Percentiles rank a stretch among this genome's conserved stretches.
phyloP scores from a whole-genome alignment of 495 filamentous ascomycete genomes.

The Penicillium flavigenum region DNA sequence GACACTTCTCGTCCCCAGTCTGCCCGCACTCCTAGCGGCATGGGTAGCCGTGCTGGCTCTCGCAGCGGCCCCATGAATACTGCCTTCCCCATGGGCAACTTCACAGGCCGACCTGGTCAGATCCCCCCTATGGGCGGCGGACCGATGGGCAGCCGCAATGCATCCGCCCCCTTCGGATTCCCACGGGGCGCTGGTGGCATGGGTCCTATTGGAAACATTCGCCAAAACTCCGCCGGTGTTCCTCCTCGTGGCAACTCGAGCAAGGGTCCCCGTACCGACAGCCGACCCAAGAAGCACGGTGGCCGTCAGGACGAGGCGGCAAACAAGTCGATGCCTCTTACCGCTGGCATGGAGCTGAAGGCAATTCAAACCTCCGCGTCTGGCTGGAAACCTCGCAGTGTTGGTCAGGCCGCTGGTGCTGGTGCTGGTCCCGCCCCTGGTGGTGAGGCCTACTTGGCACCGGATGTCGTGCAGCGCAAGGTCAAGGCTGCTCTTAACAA shows the following conservation, averaged over 20 bases:
- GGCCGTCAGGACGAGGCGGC: slow-evolving; percentile 58
- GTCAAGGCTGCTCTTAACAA: slow-evolving; percentile 98
- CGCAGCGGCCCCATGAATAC: slow-evolving; percentile 62
- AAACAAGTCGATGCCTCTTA: slow-evolving; percentile 86
- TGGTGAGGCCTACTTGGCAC: slow-evolving; percentile 66
- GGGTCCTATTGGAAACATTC: slow-evolving; percentile 51
- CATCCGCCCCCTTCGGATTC: slow-evolving; percentile 5
- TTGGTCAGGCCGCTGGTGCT: slow-evolving; percentile 43
- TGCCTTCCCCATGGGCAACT: slow-evolving; percentile 44
- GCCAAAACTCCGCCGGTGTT: slow-evolving; percentile 25
- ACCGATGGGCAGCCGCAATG: not conserved
- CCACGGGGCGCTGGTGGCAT: slow-evolving; percentile 21
- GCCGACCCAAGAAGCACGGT: slow-evolving; percentile 50
- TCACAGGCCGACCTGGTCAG: slow-evolving; percentile 9
- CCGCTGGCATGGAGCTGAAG: slow-evolving; percentile 74
- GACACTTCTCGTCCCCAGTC: slow-evolving; percentile 65
- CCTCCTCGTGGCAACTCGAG: slow-evolving; percentile 34
- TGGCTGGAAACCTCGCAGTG: slow-evolving; percentile 89
- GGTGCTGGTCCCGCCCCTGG: slow-evolving; percentile 53
- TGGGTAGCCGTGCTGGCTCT: slow-evolving; percentile 48
- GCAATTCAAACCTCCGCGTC: slow-evolving; percentile 65
- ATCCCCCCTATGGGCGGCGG: slow-evolving; percentile 8
- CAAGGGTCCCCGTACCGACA: slow-evolving; percentile 33
- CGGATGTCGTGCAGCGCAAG: slow-evolving; percentile 95
- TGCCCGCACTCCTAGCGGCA: slow-evolving; percentile 59